Evolutionary conservation across 2,329 filamentous ascomycete species (phyloP).

Genomic region (Zymoseptoria ardabiliae): DNA sequence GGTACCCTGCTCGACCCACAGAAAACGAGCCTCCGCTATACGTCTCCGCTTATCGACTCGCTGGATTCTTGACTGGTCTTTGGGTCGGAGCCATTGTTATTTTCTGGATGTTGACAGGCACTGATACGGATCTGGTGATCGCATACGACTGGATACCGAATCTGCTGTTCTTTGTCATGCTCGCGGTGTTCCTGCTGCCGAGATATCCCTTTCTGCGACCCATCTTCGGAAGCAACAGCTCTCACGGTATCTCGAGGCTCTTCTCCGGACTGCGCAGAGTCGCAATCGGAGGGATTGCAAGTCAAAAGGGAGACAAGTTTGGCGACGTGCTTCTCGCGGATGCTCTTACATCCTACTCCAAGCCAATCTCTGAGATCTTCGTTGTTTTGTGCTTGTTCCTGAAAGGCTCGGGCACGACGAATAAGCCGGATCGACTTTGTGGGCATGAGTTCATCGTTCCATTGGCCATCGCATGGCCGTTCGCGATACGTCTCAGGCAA

Average conservation of each 20-base stretch:
- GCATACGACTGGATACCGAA: slow-evolving; percentile 82
- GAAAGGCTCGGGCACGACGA: slow-evolving; percentile 63
- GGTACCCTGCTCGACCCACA: slow-evolving; percentile 70
- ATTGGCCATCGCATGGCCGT: slow-evolving; percentile 75
- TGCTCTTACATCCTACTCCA: slow-evolving; percentile 89
- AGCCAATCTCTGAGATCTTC: slow-evolving; percentile 83
- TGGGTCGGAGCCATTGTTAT: slow-evolving; percentile 64
- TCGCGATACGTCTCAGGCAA: slow-evolving; percentile 78
- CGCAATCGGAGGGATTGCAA: slow-evolving; percentile 75
- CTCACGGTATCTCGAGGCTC: slow-evolving; percentile 60
- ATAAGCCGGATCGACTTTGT: slow-evolving; percentile 71
- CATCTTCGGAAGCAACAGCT: slow-evolving; percentile 33
- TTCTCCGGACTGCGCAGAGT: slow-evolving; percentile 70
- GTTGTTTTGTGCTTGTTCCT: slow-evolving; percentile 84
- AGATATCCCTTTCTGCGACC: slow-evolving; percentile 22
- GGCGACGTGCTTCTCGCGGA: slow-evolving; percentile 90
- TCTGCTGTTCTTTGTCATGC: slow-evolving; percentile 61
- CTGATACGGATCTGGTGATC: slow-evolving; percentile 58
- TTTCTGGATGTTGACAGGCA: slow-evolving; percentile 77
- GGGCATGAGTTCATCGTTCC: slow-evolving; percentile 75
- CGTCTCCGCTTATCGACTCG: slow-evolving; percentile 76
- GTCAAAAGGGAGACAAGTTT: slow-evolving; percentile 83
- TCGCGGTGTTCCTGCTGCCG: slow-evolving; percentile 64
- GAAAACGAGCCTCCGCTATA: slow-evolving; percentile 64
- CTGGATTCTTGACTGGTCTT: slow-evolving; percentile 65